A percentile compares a stretch with the other conserved stretches of the same genome.
Evolutionary conservation across 2,329 filamentous ascomycete species (phyloP).

Genomic region (Thielaviopsis ethacetica): DNA sequence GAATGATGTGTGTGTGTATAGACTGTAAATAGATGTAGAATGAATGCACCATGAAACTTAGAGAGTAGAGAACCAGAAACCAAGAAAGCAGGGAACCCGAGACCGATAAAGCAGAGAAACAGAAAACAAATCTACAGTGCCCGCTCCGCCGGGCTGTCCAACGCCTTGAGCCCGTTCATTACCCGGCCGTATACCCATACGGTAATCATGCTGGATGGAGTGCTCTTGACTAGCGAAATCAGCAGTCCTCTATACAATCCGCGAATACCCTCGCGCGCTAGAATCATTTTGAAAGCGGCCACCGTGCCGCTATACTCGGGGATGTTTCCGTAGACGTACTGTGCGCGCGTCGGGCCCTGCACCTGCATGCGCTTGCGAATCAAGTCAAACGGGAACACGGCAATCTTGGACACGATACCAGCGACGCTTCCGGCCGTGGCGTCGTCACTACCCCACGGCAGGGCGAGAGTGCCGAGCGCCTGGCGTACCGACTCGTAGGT

Average conservation of each 20-base stretch:
- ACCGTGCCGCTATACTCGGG: slow-evolving; percentile 61
- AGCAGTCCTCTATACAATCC: slow-evolving; percentile 78
- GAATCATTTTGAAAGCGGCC: slow-evolving; percentile 49
- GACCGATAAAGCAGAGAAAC: too few species aligned
- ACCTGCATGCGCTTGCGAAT: slow-evolving; percentile 89
- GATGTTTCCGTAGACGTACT: slow-evolving; percentile 76
- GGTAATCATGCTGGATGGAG: slow-evolving; percentile 80
- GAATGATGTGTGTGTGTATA: not conserved
- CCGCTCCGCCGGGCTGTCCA: slow-evolving; percentile 19
- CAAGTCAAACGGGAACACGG: slow-evolving; percentile 82
- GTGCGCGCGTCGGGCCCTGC: slow-evolving; percentile 67
- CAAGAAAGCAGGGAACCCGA: too few species aligned
- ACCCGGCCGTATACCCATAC: slow-evolving; percentile 87
- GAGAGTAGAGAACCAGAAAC: not conserved
- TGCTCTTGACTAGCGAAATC: slow-evolving; percentile 82
- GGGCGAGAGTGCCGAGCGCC: slow-evolving; percentile 34
- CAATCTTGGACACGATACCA: slow-evolving; percentile 70
- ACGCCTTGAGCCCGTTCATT: slow-evolving; percentile 39
- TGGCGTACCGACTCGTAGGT: slow-evolving; percentile 64
- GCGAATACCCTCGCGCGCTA: slow-evolving; percentile 55
- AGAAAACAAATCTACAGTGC: not conserved
- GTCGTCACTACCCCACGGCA: slow-evolving; percentile 64
- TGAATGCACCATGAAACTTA: not conserved
- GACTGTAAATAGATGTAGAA: not conserved
- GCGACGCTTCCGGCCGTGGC: slow-evolving; percentile 68